Percentiles rank a stretch among this genome's conserved stretches.
Evolutionary conservation across 2,329 filamentous ascomycete species (phyloP).

Genomic region (Geosmithia morbida): DNA sequence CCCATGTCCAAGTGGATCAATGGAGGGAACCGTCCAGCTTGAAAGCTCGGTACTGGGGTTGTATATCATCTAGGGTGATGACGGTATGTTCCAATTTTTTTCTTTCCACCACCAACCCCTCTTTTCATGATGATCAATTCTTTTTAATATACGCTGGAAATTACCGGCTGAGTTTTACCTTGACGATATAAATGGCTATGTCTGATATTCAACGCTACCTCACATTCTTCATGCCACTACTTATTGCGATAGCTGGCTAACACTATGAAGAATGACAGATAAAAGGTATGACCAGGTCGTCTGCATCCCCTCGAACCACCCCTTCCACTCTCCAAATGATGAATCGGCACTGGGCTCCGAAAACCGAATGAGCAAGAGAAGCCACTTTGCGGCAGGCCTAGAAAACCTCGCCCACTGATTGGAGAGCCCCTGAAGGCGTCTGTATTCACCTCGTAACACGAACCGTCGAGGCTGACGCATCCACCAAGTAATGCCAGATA

Average conservation of each 20-base stretch:
- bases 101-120: not conserved
- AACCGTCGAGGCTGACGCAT: constrained; percentile 1
- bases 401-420: constrained; percentile 99
- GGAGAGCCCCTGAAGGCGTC: not conserved
- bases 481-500: not conserved
- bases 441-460: not conserved
- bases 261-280: constrained; percentile 7
- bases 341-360: constrained; percentile 98
- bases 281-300: constrained; percentile 17
- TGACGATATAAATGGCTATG: constrained; percentile 78
- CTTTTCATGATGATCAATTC: constrained; percentile 47
- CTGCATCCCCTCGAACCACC: constrained; percentile 3
- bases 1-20: not conserved
- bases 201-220: constrained; percentile 40
- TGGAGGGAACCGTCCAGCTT: not conserved
- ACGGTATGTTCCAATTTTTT: not conserved
- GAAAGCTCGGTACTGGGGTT: not conserved
- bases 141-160: constrained; percentile 67
- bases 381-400: constrained; percentile 96
- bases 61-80: not conserved
- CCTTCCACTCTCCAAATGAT: constrained; percentile 41
- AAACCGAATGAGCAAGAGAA: constrained; percentile 59
- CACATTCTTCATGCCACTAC: constrained; percentile 1
- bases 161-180: constrained; percentile 75
- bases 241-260: constrained; percentile 14